Evolutionary conservation across 192 early-diverging fungal genomes (phyloP).

Genomic region (Haplosporangium gracile): DNA sequence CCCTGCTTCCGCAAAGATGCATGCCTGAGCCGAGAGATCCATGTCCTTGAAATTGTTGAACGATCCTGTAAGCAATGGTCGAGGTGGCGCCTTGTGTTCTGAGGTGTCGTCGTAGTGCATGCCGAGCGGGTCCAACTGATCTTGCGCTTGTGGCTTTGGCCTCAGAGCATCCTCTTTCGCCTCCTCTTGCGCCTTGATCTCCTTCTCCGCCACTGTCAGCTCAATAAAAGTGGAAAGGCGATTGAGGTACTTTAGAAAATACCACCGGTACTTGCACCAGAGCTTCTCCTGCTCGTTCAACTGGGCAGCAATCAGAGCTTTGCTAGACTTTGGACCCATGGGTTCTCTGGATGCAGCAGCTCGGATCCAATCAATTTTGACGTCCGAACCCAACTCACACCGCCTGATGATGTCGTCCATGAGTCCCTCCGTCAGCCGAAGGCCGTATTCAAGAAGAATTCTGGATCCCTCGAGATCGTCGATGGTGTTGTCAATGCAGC

Average conservation of each 20-base stretch:
- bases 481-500: conserved; percentile 61
- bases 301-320: conserved; percentile 11
- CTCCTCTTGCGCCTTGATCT: conserved; percentile 17
- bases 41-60: conserved; percentile 72
- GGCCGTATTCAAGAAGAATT: conserved; percentile 65
- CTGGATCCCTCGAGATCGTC: conserved; percentile 46
- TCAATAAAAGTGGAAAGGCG: conserved; percentile 72
- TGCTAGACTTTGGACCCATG: neutral
- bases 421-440: conserved; percentile 62
- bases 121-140: conserved; percentile 25
- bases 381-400: conserved; percentile 20
- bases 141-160: neutral
- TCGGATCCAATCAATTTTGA: conserved; percentile 41
- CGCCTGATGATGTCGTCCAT: conserved; percentile 57
- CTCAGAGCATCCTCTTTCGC: neutral
- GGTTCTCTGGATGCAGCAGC: conserved; percentile 28
- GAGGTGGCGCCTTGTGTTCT: conserved; percentile 23
- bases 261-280: conserved; percentile 65
- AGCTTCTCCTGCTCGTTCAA: conserved; percentile 51
- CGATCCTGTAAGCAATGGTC: conserved; percentile 57
- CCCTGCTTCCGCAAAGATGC: conserved; percentile 68
- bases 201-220: conserved; percentile 53
- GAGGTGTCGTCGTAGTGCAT: conserved; percentile 19
- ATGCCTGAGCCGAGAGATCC: conserved; percentile 71
- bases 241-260: conserved; percentile 72